Evolutionary conservation across 805 yeast genomes (phyloP).

Genomic region (Starmerella stigmatis): DNA sequence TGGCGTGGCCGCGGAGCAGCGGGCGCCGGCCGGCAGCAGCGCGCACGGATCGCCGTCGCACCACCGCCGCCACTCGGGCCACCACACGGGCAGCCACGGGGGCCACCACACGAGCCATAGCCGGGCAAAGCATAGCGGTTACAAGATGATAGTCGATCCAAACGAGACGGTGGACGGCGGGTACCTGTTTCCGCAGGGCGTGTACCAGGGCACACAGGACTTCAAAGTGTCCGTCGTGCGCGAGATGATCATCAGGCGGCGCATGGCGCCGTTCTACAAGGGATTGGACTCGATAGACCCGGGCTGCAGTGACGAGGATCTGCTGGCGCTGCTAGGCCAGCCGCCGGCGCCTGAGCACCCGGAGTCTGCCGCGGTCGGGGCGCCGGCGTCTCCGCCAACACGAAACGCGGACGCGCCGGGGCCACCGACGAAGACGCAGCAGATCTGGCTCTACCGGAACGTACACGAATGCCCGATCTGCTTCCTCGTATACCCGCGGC

Average conservation of each 20-base stretch:
- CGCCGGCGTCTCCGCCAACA: neutral
- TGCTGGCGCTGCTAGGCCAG: conserved; percentile 30
- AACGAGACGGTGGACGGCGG: conserved; percentile 87
- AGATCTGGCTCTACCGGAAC: conserved; percentile 51
- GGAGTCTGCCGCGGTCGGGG: neutral
- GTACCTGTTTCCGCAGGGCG: conserved; percentile 81
- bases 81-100: too few relatives aligned
- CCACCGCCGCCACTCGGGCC: conserved; percentile 1
- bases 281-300: conserved; percentile 75
- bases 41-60: too few relatives aligned
- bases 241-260: conserved; percentile 54
- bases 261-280: conserved; percentile 79
- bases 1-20: neutral
- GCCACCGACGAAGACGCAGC: conserved; percentile 22
- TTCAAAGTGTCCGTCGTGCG: conserved; percentile 67
- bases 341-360: neutral
- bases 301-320: conserved; percentile 59
- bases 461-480: conserved; percentile 90
- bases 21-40: too few relatives aligned
- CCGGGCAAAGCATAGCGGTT: conserved; percentile 13
- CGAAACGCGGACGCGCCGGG: conserved; percentile 14
- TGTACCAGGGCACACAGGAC: conserved; percentile 65
- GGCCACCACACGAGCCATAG: conserved; percentile 5
- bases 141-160: conserved; percentile 26
- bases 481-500: conserved; percentile 70